A percentile compares a stretch with the other conserved stretches of the same genome.
Conservation (phyloP, 2,329 filamentous ascomycete genomes). For the Aspergillus sp. region DNA sequence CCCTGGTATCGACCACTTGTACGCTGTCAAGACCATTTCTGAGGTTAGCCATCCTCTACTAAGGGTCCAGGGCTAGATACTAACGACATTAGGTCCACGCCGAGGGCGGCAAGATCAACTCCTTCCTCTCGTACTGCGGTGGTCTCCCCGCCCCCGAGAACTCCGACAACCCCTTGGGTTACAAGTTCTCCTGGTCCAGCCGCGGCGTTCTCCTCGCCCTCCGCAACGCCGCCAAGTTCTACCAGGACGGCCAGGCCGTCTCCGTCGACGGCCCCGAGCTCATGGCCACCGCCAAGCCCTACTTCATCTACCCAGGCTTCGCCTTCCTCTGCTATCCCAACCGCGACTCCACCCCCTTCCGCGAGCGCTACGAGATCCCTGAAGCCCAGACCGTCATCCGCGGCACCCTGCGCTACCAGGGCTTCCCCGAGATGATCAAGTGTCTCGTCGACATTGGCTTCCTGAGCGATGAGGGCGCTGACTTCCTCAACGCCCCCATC, state of each 20-base stretch:
- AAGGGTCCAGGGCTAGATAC: too few species aligned
- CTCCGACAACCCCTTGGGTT: constrained; percentile 84
- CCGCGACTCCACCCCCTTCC: constrained; percentile 81
- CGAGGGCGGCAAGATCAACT: constrained; percentile 44
- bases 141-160: constrained; percentile 66
- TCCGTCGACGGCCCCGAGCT: constrained; percentile 61
- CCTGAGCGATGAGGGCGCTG: constrained; percentile 63
- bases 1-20: constrained; percentile 46
- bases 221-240: constrained; percentile 77
- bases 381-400: constrained; percentile 83
- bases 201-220: constrained; percentile 84
- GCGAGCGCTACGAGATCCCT: constrained; percentile 82
- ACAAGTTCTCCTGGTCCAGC: constrained; percentile 80
- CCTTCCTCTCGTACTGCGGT: constrained; percentile 78
- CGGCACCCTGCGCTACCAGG: constrained; percentile 76
- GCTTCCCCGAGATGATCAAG: constrained; percentile 86
- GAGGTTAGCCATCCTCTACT: constrained; percentile 19
- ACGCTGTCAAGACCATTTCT: constrained; percentile 78
- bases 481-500: constrained; percentile 59
- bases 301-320: constrained; percentile 82
- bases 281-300: constrained; percentile 83
- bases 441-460: constrained; percentile 85
- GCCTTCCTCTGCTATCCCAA: constrained; percentile 91
- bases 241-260: constrained; percentile 68
- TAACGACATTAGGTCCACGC: constrained; percentile 61